Evolutionary conservation across 2,329 filamentous ascomycete species (phyloP).

Genomic region (Pseudovirgaria hyperparasitica): DNA sequence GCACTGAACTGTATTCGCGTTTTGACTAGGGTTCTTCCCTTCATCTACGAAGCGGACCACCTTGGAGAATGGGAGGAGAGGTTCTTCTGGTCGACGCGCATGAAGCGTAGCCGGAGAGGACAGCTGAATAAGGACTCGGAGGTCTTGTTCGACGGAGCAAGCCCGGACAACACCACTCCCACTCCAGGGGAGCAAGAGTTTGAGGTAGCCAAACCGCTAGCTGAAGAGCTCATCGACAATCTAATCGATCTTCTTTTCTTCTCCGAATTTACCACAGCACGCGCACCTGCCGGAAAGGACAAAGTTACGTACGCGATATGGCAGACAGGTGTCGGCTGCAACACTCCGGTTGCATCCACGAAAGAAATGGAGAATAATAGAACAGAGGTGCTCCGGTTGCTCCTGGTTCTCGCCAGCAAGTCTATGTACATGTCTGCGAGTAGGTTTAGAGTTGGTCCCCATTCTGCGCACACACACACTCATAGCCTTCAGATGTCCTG

Average conservation of each 20-base stretch:
- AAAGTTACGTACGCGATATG: constrained; percentile 92
- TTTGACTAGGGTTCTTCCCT: constrained; percentile 79
- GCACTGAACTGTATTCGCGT: constrained; percentile 93
- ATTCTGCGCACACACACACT: constrained; percentile 5
- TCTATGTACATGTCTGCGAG: constrained; percentile 85
- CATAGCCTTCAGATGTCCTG: constrained; percentile 39
- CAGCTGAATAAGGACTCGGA: constrained; percentile 46
- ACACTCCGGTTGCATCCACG: constrained; percentile 73
- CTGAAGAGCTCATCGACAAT: constrained; percentile 85
- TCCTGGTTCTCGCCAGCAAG: constrained; percentile 76
- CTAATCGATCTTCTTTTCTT: constrained; percentile 85
- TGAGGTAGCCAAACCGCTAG: constrained; percentile 74
- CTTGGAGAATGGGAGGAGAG: constrained; percentile 76
- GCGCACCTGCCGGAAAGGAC: constrained; percentile 53
- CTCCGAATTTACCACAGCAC: constrained; percentile 74
- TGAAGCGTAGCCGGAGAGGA: constrained; percentile 41
- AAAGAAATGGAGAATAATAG: constrained; percentile 90
- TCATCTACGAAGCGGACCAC: constrained; percentile 78
- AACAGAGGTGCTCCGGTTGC: constrained; percentile 73
- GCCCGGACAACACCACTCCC: constrained; percentile 35
- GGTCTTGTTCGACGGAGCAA: constrained; percentile 71
- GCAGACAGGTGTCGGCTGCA: constrained; percentile 96
- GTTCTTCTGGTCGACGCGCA: constrained; percentile 78
- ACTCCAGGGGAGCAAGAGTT: constrained; percentile 46
- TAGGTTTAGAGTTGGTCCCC: constrained; percentile 18